Conservation (phyloP, 1,284 basidiomycete genomes). For the Chalciporus sp. region DNA sequence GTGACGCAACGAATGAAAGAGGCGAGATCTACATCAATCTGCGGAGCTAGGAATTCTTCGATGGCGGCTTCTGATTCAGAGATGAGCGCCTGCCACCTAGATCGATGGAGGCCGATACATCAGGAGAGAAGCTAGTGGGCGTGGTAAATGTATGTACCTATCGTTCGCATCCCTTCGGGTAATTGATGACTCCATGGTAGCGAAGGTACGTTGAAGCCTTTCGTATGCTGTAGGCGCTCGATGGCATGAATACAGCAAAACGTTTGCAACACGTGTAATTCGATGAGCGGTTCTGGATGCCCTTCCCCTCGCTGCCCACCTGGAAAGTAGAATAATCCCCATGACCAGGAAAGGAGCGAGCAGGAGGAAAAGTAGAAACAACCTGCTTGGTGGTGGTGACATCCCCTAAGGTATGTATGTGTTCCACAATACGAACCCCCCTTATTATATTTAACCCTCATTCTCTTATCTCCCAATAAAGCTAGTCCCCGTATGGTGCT, state of each 20-base stretch:
- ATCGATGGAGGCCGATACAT: slow-evolving; percentile 27
- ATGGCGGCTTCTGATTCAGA: slow-evolving; percentile 36
- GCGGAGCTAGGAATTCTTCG: slow-evolving; percentile 14
- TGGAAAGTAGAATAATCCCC: neutral
- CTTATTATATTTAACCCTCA: slow-evolving; percentile 16
- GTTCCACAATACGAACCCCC: neutral
- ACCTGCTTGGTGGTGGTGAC: slow-evolving; percentile 4
- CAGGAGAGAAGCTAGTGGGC: neutral
- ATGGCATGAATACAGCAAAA: slow-evolving; percentile 2
- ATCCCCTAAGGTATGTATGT: slow-evolving; percentile 12
- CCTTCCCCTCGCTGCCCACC: slow-evolving; percentile 1
- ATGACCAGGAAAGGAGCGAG: neutral
- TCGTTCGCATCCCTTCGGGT: slow-evolving; percentile 32
- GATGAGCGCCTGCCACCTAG: slow-evolving; percentile 25
- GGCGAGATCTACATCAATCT: slow-evolving; percentile 35
- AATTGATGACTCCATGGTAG: slow-evolving; percentile 45
- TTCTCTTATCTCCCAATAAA: neutral
- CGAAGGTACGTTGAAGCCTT: slow-evolving; percentile 28
- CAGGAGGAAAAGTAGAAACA: slow-evolving; percentile 24
- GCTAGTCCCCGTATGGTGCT: neutral
- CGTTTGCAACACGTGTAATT: slow-evolving; percentile 20
- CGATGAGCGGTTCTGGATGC: neutral
- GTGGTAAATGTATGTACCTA: slow-evolving; percentile 16
- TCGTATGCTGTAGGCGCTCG: slow-evolving; percentile 10
- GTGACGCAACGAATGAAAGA: slow-evolving; percentile 45